Base-by-base conservation (phyloP, 257 asterid species). In the Petunia secreta region DNA sequence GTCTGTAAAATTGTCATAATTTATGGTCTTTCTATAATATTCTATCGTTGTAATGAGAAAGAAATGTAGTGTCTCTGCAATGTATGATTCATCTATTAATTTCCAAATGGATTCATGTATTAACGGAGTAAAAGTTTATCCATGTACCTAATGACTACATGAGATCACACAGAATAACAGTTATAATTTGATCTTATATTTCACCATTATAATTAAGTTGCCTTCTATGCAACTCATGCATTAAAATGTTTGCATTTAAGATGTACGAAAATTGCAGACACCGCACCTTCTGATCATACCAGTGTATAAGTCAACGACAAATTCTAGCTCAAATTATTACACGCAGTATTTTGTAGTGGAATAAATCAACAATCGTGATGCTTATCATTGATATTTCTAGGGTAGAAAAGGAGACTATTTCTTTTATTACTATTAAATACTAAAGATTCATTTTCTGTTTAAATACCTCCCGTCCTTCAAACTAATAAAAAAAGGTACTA, bases 11-110 rank as follows among this genome's bases (percentile, higher is more conserved):
- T 69, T 34, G 11, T 71, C 50, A 48, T 46, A 4, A 69, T 37
- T 71, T 48, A 71, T 2, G 48, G 4, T 48, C 50, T 48, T 10
- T 48, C 44, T 48, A 48, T 39, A 71, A 71, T 46, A 48, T 71
- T 34, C 3, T 25, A 60, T 0, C 10, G 25, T 68, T 25, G 8
- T 25, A 46, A 10, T 46, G 5, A 69, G 77, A 69, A 71, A 71
- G 57, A 6, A 48, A 71, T 48, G 38, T 48, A 48, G 44, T 10
- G 60, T 71, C 36, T 71, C 36, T 10, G 44, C 15, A 25, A 34
- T 71, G 1, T 71, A 71, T 71, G 43, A 50, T 34, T 71, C 48
- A 34, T 48, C 44, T 71, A 71, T 71, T 71, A 71, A 69, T 71
- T 71, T 71, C 6, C 43, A 71, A 71, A 48, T 48, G 25, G 2